Percentiles rank a stretch among this genome's conserved stretches.
These are phyloP conservation scores for Bipolaris sorokiniana DNA, from an alignment of 2,329 filamentous ascomycete species.

Conservation along the genomic window DNA sequence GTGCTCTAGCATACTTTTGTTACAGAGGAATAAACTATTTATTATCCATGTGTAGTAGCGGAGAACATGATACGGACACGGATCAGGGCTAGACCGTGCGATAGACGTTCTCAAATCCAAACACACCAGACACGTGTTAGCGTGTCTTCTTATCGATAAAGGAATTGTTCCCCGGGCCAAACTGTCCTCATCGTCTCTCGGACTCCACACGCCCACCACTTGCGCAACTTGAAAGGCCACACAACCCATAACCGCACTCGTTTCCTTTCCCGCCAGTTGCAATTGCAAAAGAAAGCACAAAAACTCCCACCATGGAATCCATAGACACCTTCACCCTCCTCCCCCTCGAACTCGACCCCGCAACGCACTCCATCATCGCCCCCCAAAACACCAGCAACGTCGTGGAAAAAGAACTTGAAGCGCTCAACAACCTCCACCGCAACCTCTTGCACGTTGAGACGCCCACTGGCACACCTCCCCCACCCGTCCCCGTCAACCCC, in stretches of 20 bases:
- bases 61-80: not conserved
- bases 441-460: slow-evolving; percentile 69
- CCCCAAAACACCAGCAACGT: slow-evolving; percentile 48
- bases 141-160: slow-evolving; percentile 29
- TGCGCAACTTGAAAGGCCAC: not conserved
- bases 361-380: slow-evolving; percentile 73
- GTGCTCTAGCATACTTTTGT: no score
- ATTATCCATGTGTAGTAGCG: no score
- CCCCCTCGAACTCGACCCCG: slow-evolving; percentile 80
- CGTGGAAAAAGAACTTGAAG: slow-evolving; percentile 60
- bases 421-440: slow-evolving; percentile 81
- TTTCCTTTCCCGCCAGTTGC: no score
- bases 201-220: slow-evolving; percentile 7
- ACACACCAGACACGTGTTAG: slow-evolving; percentile 16
- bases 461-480: slow-evolving; percentile 73
- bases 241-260: not conserved
- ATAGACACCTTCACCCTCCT: slow-evolving; percentile 78
- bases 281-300: not conserved
- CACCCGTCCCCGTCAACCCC: slow-evolving; percentile 88
- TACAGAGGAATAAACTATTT: no score
- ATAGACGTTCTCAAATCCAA: not conserved
- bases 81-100: not conserved
- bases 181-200: slow-evolving; percentile 30
- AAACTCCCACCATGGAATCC: slow-evolving; percentile 39
- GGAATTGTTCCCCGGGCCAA: slow-evolving; percentile 21